phyloP scores from a whole-genome alignment of 2,329 filamentous ascomycete genomes.

The Zymoseptoria tritici region DNA sequence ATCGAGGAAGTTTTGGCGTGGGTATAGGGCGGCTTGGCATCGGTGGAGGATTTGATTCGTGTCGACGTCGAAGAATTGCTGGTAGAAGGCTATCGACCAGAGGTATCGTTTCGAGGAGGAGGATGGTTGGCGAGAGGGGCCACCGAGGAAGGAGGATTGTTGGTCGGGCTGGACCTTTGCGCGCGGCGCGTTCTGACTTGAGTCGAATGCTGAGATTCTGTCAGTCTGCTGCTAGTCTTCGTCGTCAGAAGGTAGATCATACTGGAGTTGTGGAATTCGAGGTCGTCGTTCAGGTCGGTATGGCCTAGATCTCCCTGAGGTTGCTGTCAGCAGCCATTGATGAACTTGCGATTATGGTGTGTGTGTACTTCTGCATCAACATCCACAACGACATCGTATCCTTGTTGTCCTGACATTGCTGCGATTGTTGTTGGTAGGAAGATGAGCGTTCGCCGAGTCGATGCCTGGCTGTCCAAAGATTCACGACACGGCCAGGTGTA shows the following conservation, averaged over 20 bases:
- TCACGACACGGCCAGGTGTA: background rate
- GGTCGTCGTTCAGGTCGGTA: conserved; percentile 95
- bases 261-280: conserved; percentile 95
- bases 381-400: conserved; percentile 97
- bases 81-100: conserved; percentile 89
- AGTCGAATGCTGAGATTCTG: conserved; percentile 22
- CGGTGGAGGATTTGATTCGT: conserved; percentile 80
- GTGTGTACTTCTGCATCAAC: conserved; percentile 79
- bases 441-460: background rate
- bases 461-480: background rate
- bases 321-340: conserved; percentile 14
- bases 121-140: conserved; percentile 16
- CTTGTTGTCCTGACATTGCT: conserved; percentile 51
- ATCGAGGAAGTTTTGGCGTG: conserved; percentile 90
- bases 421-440: background rate
- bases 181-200: conserved; percentile 34
- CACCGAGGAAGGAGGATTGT: conserved; percentile 31
- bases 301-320: conserved; percentile 87
- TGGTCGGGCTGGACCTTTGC: conserved; percentile 43
- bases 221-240: conserved; percentile 4
- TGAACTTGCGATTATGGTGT: background rate
- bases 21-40: conserved; percentile 83
- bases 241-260: conserved; percentile 22
- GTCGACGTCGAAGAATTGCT: conserved; percentile 98
- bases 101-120: conserved; percentile 66